Conservation (phyloP, 306 rosid genomes). For the Fragaria ananassa region DNA sequence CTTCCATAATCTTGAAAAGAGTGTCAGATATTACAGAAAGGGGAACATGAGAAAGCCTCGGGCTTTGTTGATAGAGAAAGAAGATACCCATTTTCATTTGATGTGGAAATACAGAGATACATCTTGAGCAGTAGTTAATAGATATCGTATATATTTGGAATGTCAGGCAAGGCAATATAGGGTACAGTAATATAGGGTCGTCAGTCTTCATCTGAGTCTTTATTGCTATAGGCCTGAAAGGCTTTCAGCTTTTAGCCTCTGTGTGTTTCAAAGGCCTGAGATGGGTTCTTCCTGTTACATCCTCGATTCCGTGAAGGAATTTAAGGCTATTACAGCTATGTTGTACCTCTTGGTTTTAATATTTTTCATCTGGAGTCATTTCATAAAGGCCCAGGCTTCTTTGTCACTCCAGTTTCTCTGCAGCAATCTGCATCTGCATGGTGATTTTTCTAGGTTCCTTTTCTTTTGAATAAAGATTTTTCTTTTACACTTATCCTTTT, state of each 20-base stretch:
- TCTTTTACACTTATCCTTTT: conserved; percentile 22
- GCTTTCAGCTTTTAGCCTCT: conserved; percentile 36
- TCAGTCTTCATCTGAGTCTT: conserved; percentile 42
- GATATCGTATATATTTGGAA: conserved; percentile 39
- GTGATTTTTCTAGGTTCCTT: conserved; percentile 25
- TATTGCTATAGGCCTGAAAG: conserved; percentile 47
- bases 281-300: conserved; percentile 51
- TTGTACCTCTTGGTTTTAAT: conserved; percentile 44
- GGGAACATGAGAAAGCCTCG: conserved; percentile 20
- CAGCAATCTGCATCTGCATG: conserved; percentile 29
- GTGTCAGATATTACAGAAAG: conserved; percentile 42
- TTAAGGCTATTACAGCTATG: conserved; percentile 83
- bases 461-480: background rate
- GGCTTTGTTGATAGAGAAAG: conserved; percentile 30
- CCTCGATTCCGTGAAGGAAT: conserved; percentile 70
- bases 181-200: conserved; percentile 38
- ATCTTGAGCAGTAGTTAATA: conserved; percentile 20
- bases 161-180: conserved; percentile 53
- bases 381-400: conserved; percentile 15
- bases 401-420: background rate
- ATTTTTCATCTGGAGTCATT: conserved; percentile 46
- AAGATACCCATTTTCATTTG: conserved; percentile 15
- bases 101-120: conserved; percentile 8
- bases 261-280: conserved; percentile 36
- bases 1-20: conserved; percentile 17